Evolutionary conservation across 176 grass and related monocot species (phyloP), one percentile per base, ranked within the genome.

Genomic region (Typha latifolia): DNA sequence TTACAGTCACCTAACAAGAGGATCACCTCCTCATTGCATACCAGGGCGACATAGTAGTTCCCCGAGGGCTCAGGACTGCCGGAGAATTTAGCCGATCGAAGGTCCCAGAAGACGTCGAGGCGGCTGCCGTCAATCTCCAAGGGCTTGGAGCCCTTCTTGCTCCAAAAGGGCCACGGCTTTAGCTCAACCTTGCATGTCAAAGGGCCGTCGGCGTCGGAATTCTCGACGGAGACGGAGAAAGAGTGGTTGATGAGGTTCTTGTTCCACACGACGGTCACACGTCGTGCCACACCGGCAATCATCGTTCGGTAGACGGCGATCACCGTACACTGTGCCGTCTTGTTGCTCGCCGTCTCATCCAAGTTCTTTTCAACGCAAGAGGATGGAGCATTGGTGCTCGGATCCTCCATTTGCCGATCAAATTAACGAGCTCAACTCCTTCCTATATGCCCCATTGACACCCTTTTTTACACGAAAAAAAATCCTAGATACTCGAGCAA

Each of bases 131-230:
- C 82, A 47, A 87, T 49, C 32, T 92, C 89, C 19, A 85, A 65
- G 37, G 85, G 59, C 78, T 85, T 97, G 37, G 49, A 55, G 23
- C 94, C 94, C 83, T 90, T 97, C 73, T 86, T 91, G 76, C 94
- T 86, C 89, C 89, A 82, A 74, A 97, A 97, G 49, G 89, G 94
- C 94, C 94, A 97, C 4, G 89, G 89, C 74, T 97, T 97, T 11
- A 97, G 81, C 62, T 97, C 94, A 49, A 97, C 94, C 79, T 84
- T 91, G 81, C 85, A 87, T 52, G 74, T 76, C 15, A 70, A 71
- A 34, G 72, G 12, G 56, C 63, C 49, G 0, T 76, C 73, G 34
- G 48, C 73, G 31, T 12, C 75, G 59, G 71, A 14, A 1, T 56
- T 61, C 49, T 84, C 83, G 62, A 97, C 73, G 62, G 89, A 87